A percentile compares a stretch with the other conserved stretches of the same genome.
These are phyloP conservation scores for Coemansia sp. DNA, from an alignment of 192 early-diverging fungal species.

Conservation along the genomic window DNA sequence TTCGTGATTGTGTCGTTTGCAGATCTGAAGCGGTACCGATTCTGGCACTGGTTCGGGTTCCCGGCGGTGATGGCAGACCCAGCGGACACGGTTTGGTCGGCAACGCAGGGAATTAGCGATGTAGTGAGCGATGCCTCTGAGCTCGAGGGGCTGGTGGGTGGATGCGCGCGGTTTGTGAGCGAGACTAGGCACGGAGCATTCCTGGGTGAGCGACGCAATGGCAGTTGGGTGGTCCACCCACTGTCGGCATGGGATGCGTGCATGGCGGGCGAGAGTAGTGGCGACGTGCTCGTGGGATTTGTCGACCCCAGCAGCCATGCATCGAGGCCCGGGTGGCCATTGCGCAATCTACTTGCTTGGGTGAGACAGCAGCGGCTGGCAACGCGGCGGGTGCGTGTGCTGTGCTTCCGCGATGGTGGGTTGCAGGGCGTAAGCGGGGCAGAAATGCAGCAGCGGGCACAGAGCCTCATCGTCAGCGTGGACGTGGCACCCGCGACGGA, in stretches of 20 bases:
- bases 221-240: slow-evolving; percentile 13
- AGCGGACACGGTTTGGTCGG: slow-evolving; percentile 43
- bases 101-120: not conserved
- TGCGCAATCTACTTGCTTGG: slow-evolving; percentile 83
- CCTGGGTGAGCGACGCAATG: slow-evolving; percentile 13
- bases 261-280: not conserved
- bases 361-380: slow-evolving; percentile 30
- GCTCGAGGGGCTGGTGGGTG: slow-evolving; percentile 30
- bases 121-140: slow-evolving; percentile 11
- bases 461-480: slow-evolving; percentile 42
- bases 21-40: slow-evolving; percentile 89
- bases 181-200: slow-evolving; percentile 22
- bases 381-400: slow-evolving; percentile 7
- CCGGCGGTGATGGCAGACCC: slow-evolving; percentile 77
- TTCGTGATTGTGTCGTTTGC: slow-evolving; percentile 91
- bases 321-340: slow-evolving; percentile 85
- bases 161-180: slow-evolving; percentile 21
- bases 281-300: slow-evolving; percentile 66
- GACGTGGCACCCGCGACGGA: slow-evolving; percentile 16
- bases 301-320: slow-evolving; percentile 82
- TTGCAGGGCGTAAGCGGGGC: not conserved
- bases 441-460: slow-evolving; percentile 10
- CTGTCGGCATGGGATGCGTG: slow-evolving; percentile 30
- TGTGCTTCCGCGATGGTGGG: slow-evolving; percentile 44
- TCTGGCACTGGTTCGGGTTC: slow-evolving; percentile 92